Conservation (phyloP, 2,329 filamentous ascomycete species). For the Aureobasidium sp. region DNA sequence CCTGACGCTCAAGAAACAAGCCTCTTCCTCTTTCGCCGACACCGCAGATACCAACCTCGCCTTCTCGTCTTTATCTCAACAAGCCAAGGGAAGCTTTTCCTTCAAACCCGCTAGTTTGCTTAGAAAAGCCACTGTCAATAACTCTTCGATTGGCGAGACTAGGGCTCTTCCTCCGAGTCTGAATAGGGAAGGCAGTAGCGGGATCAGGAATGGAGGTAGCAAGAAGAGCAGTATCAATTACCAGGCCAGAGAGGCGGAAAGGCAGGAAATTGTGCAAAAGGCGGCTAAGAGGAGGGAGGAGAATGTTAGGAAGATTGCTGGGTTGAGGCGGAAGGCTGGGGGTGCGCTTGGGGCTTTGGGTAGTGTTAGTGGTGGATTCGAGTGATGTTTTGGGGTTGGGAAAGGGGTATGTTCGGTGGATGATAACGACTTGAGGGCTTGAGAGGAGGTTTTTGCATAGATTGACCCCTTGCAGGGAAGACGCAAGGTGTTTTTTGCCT, state of each 20-base stretch:
- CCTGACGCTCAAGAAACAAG: slow-evolving; percentile 58
- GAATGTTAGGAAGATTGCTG: slow-evolving; percentile 39
- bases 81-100: slow-evolving; percentile 16
- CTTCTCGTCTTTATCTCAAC: neutral
- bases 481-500: too few relatives aligned
- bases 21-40: slow-evolving; percentile 23
- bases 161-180: slow-evolving; percentile 14
- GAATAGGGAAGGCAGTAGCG: slow-evolving; percentile 23
- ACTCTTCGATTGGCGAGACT: neutral
- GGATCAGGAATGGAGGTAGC: slow-evolving; percentile 42
- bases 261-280: slow-evolving; percentile 44
- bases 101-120: slow-evolving; percentile 68
- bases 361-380: neutral
- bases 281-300: slow-evolving; percentile 46
- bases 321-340: slow-evolving; percentile 33
- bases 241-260: slow-evolving; percentile 52
- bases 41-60: slow-evolving; percentile 45
- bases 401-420: too few relatives aligned
- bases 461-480: too few relatives aligned
- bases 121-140: slow-evolving; percentile 61
- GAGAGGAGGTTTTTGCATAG: neutral
- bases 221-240: slow-evolving; percentile 56
- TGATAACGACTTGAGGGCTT: too few relatives aligned
- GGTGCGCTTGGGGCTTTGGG: slow-evolving; percentile 37
- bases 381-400: too few relatives aligned